Evolutionary conservation across 1,284 basidiomycete genomes (phyloP).

Genomic region (Coniferiporia weirii): DNA sequence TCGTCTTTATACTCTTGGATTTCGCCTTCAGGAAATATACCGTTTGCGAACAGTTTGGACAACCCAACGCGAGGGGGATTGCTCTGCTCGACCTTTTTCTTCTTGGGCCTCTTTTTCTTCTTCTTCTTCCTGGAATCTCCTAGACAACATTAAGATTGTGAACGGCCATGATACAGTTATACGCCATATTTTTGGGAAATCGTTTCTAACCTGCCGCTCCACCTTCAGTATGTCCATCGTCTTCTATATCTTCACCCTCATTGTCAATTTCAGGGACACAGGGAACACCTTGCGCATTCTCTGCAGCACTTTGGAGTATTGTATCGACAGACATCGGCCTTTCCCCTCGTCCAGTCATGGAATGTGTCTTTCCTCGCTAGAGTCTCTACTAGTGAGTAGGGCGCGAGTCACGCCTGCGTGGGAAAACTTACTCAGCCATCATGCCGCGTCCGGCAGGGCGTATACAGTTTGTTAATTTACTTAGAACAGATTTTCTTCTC

Average conservation of each 20-base stretch:
- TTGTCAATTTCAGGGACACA: constrained; percentile 11
- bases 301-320: not conserved
- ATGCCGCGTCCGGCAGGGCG: too few relatives aligned
- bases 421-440: too few relatives aligned
- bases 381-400: not conserved
- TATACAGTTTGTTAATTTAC: too few relatives aligned
- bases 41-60: constrained; percentile 84
- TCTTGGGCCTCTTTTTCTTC: constrained; percentile 92
- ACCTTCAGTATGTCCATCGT: constrained; percentile 24
- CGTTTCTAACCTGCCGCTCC: constrained; percentile 19
- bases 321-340: not conserved
- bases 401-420: too few relatives aligned
- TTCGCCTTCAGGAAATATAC: constrained; percentile 88
- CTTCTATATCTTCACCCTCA: constrained; percentile 25
- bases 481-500: too few relatives aligned
- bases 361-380: not conserved
- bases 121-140: constrained; percentile 73
- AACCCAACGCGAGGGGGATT: constrained; percentile 92
- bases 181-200: not conserved
- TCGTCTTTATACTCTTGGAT: constrained; percentile 89
- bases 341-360: not conserved
- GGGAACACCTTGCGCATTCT: not conserved
- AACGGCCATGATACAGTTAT: constrained; percentile 15
- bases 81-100: constrained; percentile 78
- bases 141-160: not conserved